Evolutionary conservation across 306 rosid species (phyloP).

Genomic region (Lathyrus sativus): DNA sequence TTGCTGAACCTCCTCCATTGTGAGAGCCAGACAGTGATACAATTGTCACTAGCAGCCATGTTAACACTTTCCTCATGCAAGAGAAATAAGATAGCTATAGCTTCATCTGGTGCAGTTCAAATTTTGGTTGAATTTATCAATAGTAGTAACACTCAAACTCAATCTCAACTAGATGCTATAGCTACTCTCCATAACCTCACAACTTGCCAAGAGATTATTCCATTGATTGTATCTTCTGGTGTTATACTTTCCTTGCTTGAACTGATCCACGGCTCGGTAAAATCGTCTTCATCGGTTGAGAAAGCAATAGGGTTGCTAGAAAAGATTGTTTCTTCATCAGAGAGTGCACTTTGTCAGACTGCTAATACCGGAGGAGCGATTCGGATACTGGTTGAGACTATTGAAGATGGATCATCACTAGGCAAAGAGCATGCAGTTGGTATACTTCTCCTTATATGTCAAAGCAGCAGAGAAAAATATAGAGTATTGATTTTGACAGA

Average conservation of each 20-base stretch:
- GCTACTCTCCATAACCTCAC: conserved; percentile 77
- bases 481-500: conserved; percentile 66
- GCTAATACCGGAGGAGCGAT: conserved; percentile 47
- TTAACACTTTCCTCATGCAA: conserved; percentile 76
- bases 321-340: conserved; percentile 56
- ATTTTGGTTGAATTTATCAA: conserved; percentile 49
- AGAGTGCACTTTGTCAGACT: conserved; percentile 54
- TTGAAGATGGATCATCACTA: conserved; percentile 64
- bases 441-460: conserved; percentile 61
- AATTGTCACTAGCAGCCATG: conserved; percentile 59
- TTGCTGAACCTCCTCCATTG: conserved; percentile 61
- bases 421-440: conserved; percentile 72
- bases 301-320: conserved; percentile 66
- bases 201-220: conserved; percentile 57
- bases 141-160: conserved; percentile 33
- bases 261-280: conserved; percentile 49
- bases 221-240: conserved; percentile 57
- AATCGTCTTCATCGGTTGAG: conserved; percentile 53
- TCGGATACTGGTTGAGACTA: conserved; percentile 62
- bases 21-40: conserved; percentile 46
- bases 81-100: conserved; percentile 62
- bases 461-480: conserved; percentile 73
- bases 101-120: conserved; percentile 62
- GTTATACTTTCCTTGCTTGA: conserved; percentile 50
- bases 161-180: conserved; percentile 67